phyloP scores from a whole-genome alignment of 768 basidiomycete genomes.

The Agaricus subrufescens region DNA sequence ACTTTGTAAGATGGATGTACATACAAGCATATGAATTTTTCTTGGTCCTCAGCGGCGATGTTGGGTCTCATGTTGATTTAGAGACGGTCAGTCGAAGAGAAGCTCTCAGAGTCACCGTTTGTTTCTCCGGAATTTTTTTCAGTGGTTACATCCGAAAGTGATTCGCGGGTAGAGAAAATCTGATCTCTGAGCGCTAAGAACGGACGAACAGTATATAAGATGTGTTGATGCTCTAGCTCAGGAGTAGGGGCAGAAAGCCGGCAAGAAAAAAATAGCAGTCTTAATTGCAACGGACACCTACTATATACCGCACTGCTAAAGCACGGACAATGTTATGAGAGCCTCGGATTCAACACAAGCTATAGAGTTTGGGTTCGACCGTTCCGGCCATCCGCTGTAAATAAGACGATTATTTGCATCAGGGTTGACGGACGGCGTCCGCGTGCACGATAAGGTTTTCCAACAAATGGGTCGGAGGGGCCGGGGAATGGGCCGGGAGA shows the following conservation, averaged over 20 bases:
- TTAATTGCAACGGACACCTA: too few species aligned
- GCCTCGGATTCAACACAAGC: neutral
- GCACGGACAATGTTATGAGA: neutral
- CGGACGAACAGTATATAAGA: neutral
- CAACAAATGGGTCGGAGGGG: neutral
- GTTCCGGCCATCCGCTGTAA: neutral
- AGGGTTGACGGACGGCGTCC: neutral
- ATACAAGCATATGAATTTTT: too few species aligned
- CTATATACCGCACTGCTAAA: too few species aligned
- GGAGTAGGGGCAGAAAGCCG: too few species aligned
- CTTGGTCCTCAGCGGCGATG: too few species aligned
- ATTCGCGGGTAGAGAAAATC: neutral
- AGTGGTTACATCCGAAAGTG: neutral
- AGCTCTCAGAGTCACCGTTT: too few species aligned
- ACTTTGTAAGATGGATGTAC: neutral
- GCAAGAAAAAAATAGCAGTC: too few species aligned
- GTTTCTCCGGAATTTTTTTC: too few species aligned
- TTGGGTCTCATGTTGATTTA: too few species aligned
- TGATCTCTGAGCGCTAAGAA: neutral
- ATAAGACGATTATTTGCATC: neutral
- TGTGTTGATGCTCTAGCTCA: neutral
- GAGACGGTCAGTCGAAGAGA: too few species aligned
- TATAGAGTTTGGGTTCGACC: neutral
- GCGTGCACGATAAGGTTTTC: constrained; percentile 1
- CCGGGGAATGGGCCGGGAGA: neutral